These are phyloP conservation scores for Backusella tarrabulga DNA, from an alignment of 192 early-diverging fungal species.

Conservation along the genomic window DNA sequence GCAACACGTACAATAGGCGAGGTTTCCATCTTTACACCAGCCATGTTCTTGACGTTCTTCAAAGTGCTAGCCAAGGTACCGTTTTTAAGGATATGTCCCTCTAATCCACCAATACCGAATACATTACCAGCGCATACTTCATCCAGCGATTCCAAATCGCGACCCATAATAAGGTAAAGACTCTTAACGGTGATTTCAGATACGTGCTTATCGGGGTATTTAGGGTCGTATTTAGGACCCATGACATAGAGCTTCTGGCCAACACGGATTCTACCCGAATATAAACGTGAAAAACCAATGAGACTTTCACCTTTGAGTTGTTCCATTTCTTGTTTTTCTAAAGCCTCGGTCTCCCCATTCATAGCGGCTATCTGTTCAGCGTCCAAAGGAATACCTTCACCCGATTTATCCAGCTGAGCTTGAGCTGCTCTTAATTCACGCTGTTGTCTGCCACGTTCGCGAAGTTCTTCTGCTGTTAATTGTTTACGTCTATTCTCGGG, in stretches of 20 bases:
- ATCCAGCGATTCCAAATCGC: slow-evolving; percentile 80
- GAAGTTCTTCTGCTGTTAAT: slow-evolving; percentile 86
- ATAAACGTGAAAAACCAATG: slow-evolving; percentile 93
- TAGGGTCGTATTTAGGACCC: slow-evolving; percentile 91
- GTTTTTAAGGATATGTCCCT: slow-evolving; percentile 91
- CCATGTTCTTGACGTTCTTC: slow-evolving; percentile 74
- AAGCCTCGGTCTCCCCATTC: slow-evolving; percentile 36
- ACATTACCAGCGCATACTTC: slow-evolving; percentile 95
- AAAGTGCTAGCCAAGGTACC: slow-evolving; percentile 80
- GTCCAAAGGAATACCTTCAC: slow-evolving; percentile 14
- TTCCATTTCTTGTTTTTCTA: slow-evolving; percentile 39
- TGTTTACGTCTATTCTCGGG: slow-evolving; percentile 71
- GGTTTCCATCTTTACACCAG: slow-evolving; percentile 57
- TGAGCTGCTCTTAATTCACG: slow-evolving; percentile 35
- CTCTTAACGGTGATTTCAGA: slow-evolving; percentile 73
- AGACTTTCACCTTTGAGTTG: slow-evolving; percentile 56
- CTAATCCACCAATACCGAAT: slow-evolving; percentile 89
- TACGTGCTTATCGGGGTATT: slow-evolving; percentile 52
- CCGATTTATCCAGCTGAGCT: slow-evolving; percentile 31
- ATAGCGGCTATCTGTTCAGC: slow-evolving; percentile 16
- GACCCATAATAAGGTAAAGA: slow-evolving; percentile 96
- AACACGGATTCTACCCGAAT: slow-evolving; percentile 83
- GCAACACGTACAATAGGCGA: slow-evolving; percentile 97
- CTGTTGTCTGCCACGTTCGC: slow-evolving; percentile 64
- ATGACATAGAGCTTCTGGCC: slow-evolving; percentile 88